These are phyloP conservation scores for Mucor velutinosus DNA, from an alignment of 371 early-diverging fungal species.

Conservation along the genomic window DNA sequence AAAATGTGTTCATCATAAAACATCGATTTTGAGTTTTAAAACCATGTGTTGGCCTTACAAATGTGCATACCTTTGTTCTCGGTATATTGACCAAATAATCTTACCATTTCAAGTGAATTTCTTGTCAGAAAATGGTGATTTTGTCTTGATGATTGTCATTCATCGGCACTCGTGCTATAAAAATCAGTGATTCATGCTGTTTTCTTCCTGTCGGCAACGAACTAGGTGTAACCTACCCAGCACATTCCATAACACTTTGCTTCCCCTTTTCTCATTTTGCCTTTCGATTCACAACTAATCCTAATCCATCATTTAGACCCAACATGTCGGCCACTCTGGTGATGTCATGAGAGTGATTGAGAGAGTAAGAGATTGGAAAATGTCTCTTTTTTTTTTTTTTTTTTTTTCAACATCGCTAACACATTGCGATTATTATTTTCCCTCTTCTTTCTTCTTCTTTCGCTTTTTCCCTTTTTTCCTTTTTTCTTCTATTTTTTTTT, in stretches of 20 bases:
- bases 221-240: neutral
- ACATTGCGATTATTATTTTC: neutral
- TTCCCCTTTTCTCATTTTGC: neutral
- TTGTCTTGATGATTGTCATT: neutral
- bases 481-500: neutral
- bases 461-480: neutral
- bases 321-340: slow-evolving; percentile 2
- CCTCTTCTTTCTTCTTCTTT: neutral
- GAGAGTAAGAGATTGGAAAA: no score
- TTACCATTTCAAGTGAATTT: neutral
- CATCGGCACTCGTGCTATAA: neutral
- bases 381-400: neutral
- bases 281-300: neutral
- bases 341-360: slow-evolving; percentile 7
- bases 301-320: slow-evolving; percentile 2
- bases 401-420: neutral
- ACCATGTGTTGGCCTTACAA: neutral
- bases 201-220: neutral
- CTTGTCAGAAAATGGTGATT: neutral
- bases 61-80: neutral
- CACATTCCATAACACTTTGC: neutral
- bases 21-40: neutral
- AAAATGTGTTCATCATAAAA: neutral
- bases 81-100: neutral
- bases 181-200: neutral